Evolutionary conservation across 805 yeast genomes (phyloP), one percentile per base, ranked within the genome.

Genomic region (Lachancea mirantina): DNA sequence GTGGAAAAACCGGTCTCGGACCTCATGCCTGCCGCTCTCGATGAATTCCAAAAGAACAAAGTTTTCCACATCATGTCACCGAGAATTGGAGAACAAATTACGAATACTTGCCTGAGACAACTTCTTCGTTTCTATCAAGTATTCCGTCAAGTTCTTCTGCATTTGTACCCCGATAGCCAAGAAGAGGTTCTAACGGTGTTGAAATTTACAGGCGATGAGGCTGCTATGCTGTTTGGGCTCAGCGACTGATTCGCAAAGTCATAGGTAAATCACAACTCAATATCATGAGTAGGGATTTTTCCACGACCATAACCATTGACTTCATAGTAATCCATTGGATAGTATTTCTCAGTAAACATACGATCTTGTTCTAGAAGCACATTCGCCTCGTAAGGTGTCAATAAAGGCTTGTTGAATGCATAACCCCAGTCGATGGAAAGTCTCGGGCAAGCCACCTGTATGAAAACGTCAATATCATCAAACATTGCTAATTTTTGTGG

Each of bases 391-490:
- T 92, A 92, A 0, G 98, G 98, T 0, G 98, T 89, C 37, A 92
- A 61, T 26, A 92, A 62, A 0, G 98, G 98, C 50, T 82, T 83
- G 38, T 77, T 76, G 52, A 92, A 92, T 0, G 98, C 98, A 56
- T 92, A 92, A 0, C 98, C 98, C 98, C 98, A 92, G 57, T 92
- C 98, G 25, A 92, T 89, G 2, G 95, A 84, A 28, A 92, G 63
- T 49, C 98, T 68, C 0, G 98, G 98, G 55, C 98, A 92, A 1
- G 98, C 98, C 3, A 92, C 95, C 59, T 92, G 98, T 9, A 92
- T 83, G 68, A 92, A 92, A 2, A 88, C 94, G 58, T 92, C 98
- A 11, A 89, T 74, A 49, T 84, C 92, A 47, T 84, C 88, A 59
- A 92, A 92, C 78, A 83, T 80, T 8, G 96, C 79, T 22, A 92